phyloP scores from a whole-genome alignment of 2,329 filamentous ascomycete genomes.

The Fusarium transvaalense region DNA sequence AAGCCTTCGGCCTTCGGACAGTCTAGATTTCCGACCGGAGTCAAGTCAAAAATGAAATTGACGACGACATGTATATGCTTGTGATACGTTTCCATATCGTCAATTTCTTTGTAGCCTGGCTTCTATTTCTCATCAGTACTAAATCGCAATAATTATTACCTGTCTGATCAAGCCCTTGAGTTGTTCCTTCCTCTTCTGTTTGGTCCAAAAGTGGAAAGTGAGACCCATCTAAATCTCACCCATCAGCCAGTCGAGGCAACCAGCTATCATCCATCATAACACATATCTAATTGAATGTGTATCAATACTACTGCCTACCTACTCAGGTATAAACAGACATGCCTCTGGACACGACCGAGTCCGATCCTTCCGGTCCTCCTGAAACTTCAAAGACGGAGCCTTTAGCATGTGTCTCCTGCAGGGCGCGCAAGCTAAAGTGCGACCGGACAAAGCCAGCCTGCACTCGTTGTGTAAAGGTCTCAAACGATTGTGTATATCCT shows the following conservation, averaged over 20 bases:
- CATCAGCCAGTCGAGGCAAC: not conserved
- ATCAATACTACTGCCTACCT: not conserved
- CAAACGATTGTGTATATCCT: slow-evolving; percentile 86
- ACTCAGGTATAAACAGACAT: slow-evolving; percentile 24
- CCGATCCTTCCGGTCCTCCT: slow-evolving; percentile 36
- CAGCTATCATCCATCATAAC: not conserved
- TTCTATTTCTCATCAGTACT: not conserved
- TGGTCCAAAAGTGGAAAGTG: slow-evolving; percentile 5
- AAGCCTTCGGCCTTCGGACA: slow-evolving; percentile 45
- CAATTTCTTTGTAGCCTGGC: slow-evolving; percentile 20
- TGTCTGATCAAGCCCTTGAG: not conserved
- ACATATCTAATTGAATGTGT: slow-evolving; percentile 41
- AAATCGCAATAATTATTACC: slow-evolving; percentile 9
- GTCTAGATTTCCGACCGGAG: slow-evolving; percentile 35
- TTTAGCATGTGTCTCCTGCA: slow-evolving; percentile 86
- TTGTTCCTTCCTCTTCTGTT: not conserved
- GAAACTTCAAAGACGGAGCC: slow-evolving; percentile 53
- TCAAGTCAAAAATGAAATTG: slow-evolving; percentile 28
- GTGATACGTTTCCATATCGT: slow-evolving; percentile 16
- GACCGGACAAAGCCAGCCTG: slow-evolving; percentile 85
- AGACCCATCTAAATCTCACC: not conserved
- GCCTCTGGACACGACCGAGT: slow-evolving; percentile 42
- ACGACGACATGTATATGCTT: slow-evolving; percentile 28
- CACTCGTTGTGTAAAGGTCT: slow-evolving; percentile 79
- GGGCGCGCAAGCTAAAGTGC: slow-evolving; percentile 87